These are phyloP conservation scores for Yamadazyma insecticola DNA, from an alignment of 805 yeast genomes.

Conservation along the genomic window DNA sequence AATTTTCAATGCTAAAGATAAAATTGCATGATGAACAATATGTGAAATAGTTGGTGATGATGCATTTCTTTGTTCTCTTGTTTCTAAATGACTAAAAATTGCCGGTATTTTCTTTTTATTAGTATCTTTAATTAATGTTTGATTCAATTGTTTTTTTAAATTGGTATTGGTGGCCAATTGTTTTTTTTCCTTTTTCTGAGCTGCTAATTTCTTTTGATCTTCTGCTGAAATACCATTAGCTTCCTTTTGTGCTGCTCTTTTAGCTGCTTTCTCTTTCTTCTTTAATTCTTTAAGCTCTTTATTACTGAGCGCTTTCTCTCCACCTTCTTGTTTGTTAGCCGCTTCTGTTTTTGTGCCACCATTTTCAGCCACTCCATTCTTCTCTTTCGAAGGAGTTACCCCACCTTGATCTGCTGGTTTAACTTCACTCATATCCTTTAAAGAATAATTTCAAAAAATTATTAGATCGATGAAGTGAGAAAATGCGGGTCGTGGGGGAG, in stretches of 20 bases:
- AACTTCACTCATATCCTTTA: too few relatives aligned
- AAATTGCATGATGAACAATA: constrained; percentile 81
- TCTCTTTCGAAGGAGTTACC: too few relatives aligned
- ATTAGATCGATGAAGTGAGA: too few relatives aligned
- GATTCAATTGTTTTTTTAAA: constrained; percentile 33
- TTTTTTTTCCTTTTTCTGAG: constrained; percentile 40
- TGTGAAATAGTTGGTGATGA: constrained; percentile 54
- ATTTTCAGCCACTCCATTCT: not conserved
- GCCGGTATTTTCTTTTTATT: constrained; percentile 52
- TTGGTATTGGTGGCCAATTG: constrained; percentile 45
- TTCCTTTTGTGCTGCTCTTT: constrained; percentile 83
- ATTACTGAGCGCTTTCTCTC: constrained; percentile 42
- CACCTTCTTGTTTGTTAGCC: constrained; percentile 1
- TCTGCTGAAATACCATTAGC: constrained; percentile 53
- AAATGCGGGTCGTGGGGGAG: too few relatives aligned
- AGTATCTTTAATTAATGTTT: constrained; percentile 11
- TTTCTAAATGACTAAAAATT: constrained; percentile 74
- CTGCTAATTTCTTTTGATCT: constrained; percentile 38
- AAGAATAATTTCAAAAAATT: too few relatives aligned
- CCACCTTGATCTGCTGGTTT: not conserved
- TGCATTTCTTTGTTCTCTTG: constrained; percentile 69
- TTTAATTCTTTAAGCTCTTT: constrained; percentile 85
- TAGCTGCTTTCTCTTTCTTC: constrained; percentile 87
- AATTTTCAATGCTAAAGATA: constrained; percentile 71
- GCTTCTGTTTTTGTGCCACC: not conserved